These are phyloP conservation scores for Leptographium galeiforme DNA, from an alignment of 2,329 filamentous ascomycete species.

Conservation along the genomic window DNA sequence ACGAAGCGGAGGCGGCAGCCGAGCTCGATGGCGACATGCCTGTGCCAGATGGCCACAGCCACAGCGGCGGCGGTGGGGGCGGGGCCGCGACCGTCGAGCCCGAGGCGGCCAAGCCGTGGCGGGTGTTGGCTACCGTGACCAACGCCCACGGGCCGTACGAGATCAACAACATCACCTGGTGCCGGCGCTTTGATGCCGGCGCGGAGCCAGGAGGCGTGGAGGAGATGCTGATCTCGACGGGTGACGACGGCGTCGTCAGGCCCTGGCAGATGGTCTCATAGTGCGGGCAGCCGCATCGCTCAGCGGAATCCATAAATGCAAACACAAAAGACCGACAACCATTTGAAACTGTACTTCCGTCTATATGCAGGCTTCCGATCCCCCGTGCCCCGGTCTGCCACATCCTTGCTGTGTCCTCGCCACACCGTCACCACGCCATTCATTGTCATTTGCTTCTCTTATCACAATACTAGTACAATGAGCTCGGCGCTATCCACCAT, in stretches of 20 bases:
- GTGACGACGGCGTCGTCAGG: constrained; percentile 79
- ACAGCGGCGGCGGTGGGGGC: constrained; percentile 17
- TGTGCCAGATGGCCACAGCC: constrained; percentile 4
- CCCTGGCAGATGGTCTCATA: constrained; percentile 49
- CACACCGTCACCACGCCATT: neutral
- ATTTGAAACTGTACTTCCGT: neutral
- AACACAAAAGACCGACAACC: neutral
- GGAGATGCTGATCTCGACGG: constrained; percentile 81
- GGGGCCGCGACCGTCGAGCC: neutral
- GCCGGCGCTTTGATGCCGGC: constrained; percentile 57
- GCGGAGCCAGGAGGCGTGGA: constrained; percentile 43
- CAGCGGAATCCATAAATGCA: neutral
- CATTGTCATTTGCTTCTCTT: neutral
- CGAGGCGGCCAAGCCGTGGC: constrained; percentile 41
- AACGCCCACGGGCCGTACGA: constrained; percentile 86
- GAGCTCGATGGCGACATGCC: constrained; percentile 8
- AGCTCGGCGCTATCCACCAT: neutral
- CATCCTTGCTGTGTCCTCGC: neutral
- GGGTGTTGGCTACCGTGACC: constrained; percentile 51
- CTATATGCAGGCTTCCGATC: neutral
- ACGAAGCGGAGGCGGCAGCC: constrained; percentile 5
- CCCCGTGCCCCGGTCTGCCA: neutral
- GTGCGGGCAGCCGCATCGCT: neutral
- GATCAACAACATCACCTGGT: constrained; percentile 87
- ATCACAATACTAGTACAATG: neutral